Evolutionary conservation across 352 stramenopile species (phyloP).

Genomic region (Globisporangium rhizosaccharum): DNA sequence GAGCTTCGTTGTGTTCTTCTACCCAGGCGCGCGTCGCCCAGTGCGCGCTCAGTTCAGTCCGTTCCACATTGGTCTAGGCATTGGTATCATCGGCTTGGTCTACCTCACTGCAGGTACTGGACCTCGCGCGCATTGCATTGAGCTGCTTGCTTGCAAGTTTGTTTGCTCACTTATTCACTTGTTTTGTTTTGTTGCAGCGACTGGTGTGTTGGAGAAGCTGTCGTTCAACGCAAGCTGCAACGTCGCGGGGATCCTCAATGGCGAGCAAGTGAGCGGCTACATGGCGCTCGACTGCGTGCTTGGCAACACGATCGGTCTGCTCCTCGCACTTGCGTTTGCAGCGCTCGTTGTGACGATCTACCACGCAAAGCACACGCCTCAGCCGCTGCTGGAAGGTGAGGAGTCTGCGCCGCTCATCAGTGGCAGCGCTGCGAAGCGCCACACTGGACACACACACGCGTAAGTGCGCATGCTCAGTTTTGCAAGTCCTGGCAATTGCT

Average conservation of each 20-base stretch:
- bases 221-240: constrained; percentile 85
- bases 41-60: constrained; percentile 38
- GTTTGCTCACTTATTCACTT: not conserved
- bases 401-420: constrained; percentile 45
- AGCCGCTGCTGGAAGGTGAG: constrained; percentile 12
- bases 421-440: not conserved
- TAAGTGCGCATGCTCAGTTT: not conserved
- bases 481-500: too few relatives aligned
- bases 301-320: constrained; percentile 66
- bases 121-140: not conserved
- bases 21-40: constrained; percentile 44
- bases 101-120: constrained; percentile 43
- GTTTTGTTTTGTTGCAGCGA: constrained; percentile 18
- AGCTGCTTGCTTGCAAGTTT: not conserved
- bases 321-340: constrained; percentile 42
- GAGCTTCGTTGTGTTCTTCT: constrained; percentile 73
- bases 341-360: constrained; percentile 47
- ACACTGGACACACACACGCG: not conserved
- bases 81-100: constrained; percentile 58
- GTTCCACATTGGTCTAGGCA: constrained; percentile 65
- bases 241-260: constrained; percentile 57
- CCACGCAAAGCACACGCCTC: constrained; percentile 32
- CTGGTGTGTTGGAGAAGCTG: constrained; percentile 77
- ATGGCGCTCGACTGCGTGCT: constrained; percentile 71
- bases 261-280: constrained; percentile 53